These are phyloP conservation scores for Linum tenue DNA, from an alignment of 345 rosid species.

Conservation along the genomic window DNA sequence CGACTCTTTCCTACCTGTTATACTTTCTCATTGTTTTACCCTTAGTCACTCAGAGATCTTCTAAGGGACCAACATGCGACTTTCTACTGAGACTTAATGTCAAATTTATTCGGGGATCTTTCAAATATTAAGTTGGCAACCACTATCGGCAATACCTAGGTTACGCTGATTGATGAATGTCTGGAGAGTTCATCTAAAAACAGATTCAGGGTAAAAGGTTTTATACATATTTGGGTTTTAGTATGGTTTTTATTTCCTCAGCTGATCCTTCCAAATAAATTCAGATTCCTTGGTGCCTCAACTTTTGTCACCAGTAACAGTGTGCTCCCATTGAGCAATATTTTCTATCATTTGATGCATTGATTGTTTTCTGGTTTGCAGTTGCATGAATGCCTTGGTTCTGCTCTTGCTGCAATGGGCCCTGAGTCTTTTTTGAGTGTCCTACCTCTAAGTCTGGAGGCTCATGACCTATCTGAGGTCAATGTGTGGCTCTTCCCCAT, in stretches of 20 bases:
- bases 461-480: constrained; percentile 64
- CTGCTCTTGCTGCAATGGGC: constrained; percentile 89
- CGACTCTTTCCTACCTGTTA: too few relatives aligned
- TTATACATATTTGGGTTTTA: too few relatives aligned
- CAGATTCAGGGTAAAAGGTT: too few relatives aligned
- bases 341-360: constrained; percentile 9
- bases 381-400: constrained; percentile 93
- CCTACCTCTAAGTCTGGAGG: constrained; percentile 70
- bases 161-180: too few relatives aligned
- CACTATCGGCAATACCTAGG: too few relatives aligned
- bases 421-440: constrained; percentile 67
- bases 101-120: too few relatives aligned
- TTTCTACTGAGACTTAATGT: too few relatives aligned
- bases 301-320: background rate
- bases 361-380: constrained; percentile 24
- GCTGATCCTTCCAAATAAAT: background rate
- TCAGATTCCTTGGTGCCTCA: background rate
- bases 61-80: too few relatives aligned
- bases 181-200: too few relatives aligned
- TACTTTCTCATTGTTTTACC: too few relatives aligned
- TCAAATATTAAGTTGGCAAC: too few relatives aligned
- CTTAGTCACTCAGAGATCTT: too few relatives aligned
- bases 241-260: background rate
- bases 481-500: constrained; percentile 94
- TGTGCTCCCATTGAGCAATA: background rate